Evolutionary conservation across 345 rosid genomes (phyloP).

Genomic region (Gossypium rotundifolium): DNA sequence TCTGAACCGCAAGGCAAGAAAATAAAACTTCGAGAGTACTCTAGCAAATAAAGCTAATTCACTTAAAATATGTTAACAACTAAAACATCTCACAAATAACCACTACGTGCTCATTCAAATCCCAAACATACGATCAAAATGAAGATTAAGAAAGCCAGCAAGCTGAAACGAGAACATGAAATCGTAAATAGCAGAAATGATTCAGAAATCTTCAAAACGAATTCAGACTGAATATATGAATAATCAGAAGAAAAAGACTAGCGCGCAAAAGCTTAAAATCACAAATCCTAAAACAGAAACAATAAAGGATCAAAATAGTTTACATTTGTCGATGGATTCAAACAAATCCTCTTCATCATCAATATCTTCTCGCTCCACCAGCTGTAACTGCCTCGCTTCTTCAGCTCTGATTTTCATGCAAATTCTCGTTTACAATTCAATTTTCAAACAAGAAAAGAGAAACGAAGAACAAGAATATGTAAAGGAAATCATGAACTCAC

Average conservation of each 20-base stretch:
- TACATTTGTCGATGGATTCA: constrained; percentile 72
- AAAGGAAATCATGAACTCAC: constrained; percentile 32
- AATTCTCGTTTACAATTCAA: background rate
- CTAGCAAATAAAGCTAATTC: background rate
- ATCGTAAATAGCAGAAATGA: background rate
- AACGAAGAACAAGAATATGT: background rate
- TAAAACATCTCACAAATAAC: background rate
- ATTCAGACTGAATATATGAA: background rate
- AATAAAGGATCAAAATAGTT: constrained; percentile 12
- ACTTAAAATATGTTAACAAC: background rate
- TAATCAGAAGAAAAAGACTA: background rate
- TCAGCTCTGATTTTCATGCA: constrained; percentile 44
- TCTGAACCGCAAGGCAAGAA: background rate
- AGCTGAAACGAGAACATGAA: background rate
- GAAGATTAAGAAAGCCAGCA: background rate
- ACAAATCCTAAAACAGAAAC: background rate
- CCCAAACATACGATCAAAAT: background rate
- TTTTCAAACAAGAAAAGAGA: background rate
- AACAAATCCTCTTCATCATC: constrained; percentile 69
- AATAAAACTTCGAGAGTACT: background rate
- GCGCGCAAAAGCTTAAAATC: background rate
- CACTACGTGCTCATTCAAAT: background rate
- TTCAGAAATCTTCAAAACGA: background rate
- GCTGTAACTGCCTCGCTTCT: constrained; percentile 62
- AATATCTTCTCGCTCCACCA: constrained; percentile 60